Conservation (phyloP, 192 early-diverging fungal genomes). For the Endogone sp. region DNA sequence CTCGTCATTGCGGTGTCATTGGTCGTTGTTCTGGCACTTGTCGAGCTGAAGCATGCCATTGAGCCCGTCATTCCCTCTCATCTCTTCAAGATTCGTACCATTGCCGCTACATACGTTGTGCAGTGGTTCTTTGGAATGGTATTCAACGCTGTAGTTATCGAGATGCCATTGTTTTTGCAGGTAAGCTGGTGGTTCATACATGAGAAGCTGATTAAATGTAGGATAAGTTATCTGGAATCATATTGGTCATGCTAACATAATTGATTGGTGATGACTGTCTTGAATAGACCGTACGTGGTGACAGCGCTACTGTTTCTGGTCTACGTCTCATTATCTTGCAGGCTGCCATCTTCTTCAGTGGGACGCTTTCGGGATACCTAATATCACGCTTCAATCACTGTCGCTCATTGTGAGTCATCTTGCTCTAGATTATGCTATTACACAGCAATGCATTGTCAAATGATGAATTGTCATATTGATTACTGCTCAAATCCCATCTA, state of each 20-base stretch:
- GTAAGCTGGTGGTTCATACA: no score
- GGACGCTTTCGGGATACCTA: slow-evolving; percentile 13
- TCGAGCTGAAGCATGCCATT: slow-evolving; percentile 45
- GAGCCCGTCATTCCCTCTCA: slow-evolving; percentile 61
- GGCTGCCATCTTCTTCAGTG: slow-evolving; percentile 13
- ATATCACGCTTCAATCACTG: slow-evolving; percentile 30
- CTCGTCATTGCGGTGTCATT: slow-evolving; percentile 32
- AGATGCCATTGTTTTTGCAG: slow-evolving; percentile 16
- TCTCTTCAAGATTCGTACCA: slow-evolving; percentile 52
- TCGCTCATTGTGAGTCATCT: slow-evolving; percentile 49
- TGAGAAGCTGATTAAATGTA: no score
- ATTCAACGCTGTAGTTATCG: slow-evolving; percentile 23
- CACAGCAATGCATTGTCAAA: no score
- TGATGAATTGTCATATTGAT: no score
- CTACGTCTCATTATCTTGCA: slow-evolving; percentile 35
- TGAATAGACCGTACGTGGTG: slow-evolving; percentile 47
- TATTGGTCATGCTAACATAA: not conserved
- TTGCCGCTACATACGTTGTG: slow-evolving; percentile 20
- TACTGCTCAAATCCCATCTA: slow-evolving; percentile 56
- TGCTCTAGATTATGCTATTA: not conserved
- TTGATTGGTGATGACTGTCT: not conserved
- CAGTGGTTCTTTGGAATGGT: slow-evolving; percentile 34
- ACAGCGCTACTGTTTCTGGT: slow-evolving; percentile 41
- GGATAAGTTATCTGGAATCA: not conserved
- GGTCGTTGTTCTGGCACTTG: slow-evolving; percentile 21